Evolutionary conservation across 169 alveolate genomes (phyloP), one percentile per base, ranked within the genome.

Genomic region (Eimeria necatrix): DNA sequence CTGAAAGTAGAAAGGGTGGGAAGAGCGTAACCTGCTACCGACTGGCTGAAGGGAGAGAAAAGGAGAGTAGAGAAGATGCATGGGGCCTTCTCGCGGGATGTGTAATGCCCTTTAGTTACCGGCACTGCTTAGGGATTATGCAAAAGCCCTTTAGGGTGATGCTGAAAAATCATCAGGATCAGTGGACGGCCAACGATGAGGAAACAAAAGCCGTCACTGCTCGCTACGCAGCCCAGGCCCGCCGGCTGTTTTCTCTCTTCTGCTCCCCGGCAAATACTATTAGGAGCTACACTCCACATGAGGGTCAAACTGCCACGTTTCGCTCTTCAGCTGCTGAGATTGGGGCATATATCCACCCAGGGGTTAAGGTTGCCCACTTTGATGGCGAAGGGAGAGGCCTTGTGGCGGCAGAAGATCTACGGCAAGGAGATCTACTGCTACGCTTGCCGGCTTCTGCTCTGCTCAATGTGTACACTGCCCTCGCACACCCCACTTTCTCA

Each of bases 331-430:
- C 91, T n/a, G 53, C 73, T 16, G 91, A 78, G 41, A 60, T 91
- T 16, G 85, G 89, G 92, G 91, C 48, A 26, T 80, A 78, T 60
- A 22, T 91, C 48, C 91, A 91, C 85, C 95, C 95, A 46, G 52
- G 61, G 41, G 46, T 91, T 22, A 83, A 91, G 84, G 86, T 91
- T 41, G 85, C 78, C 32, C 16, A 53, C 51, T 59, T 59, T 59
- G 48, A 49, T 46, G 24, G 53, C 4, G 95, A 85, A 20, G 95
- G 95, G 49, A 53, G 91, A 22, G 95, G 95, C n/a, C 71, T 91
- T 8, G 32, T 78, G 70, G 73, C 91, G 0, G 89, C 92, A 60
- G 76, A 59, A 20, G 46, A 20, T n/a, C 87, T 60, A 51, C 61
- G n/a, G 84, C 91, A 24, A 52, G 95, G 76, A n/a, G 89, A 59